These are phyloP conservation scores for Paramarasmius palmivorus DNA, from an alignment of 1,284 basidiomycete genomes.

Conservation along the genomic window DNA sequence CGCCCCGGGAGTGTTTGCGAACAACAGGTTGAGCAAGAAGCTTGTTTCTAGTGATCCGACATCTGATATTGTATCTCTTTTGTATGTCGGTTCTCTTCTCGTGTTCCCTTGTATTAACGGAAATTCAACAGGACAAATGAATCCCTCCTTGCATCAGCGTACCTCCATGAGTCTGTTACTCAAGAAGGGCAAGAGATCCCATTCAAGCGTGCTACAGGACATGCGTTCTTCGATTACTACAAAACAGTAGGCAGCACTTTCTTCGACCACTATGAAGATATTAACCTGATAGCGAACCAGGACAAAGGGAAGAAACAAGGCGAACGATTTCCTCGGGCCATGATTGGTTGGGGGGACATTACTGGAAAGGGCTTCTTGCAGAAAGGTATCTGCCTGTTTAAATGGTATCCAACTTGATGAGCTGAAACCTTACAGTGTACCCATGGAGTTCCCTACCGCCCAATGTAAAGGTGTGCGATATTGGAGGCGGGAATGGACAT, in stretches of 20 bases:
- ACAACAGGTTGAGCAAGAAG: slow-evolving; percentile 33
- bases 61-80: slow-evolving; percentile 18
- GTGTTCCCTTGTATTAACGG: slow-evolving; percentile 1
- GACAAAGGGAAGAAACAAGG: slow-evolving; percentile 2
- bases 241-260: background rate
- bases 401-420: background rate
- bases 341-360: slow-evolving; percentile 28
- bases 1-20: slow-evolving; percentile 30
- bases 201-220: background rate
- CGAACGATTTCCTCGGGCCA: slow-evolving; percentile 26
- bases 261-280: too few relatives aligned
- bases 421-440: too few relatives aligned
- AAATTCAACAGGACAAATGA: too few relatives aligned
- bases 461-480: background rate
- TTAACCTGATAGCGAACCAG: too few relatives aligned
- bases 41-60: slow-evolving; percentile 26
- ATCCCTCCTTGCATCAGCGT: too few relatives aligned
- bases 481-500: slow-evolving; percentile 1
- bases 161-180: too few relatives aligned
- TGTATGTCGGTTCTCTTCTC: slow-evolving; percentile 18
- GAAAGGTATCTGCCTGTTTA: too few relatives aligned
- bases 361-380: slow-evolving; percentile 26
- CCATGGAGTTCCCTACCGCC: background rate
- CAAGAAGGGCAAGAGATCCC: background rate
- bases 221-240: slow-evolving; percentile 1